These are phyloP conservation scores for Luvunga scandens DNA, from an alignment of 345 rosid species.

Conservation along the genomic window DNA sequence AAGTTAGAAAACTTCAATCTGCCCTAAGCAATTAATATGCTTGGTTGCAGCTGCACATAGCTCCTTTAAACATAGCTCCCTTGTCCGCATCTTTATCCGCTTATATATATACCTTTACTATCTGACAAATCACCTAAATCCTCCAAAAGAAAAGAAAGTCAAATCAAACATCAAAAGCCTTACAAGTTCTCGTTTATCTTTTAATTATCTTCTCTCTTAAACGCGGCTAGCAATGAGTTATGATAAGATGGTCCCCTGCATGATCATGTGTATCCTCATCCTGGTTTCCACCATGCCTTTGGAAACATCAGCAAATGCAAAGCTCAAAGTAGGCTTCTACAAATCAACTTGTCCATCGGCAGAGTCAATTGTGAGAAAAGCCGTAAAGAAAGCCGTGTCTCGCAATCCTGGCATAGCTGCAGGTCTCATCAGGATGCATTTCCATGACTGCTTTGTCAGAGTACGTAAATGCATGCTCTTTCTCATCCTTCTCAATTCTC, in stretches of 20 bases:
- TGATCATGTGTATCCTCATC: background rate
- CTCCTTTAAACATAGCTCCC: background rate
- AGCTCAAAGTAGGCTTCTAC: constrained; percentile 27
- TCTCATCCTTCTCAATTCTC: background rate
- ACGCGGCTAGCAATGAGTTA: no score
- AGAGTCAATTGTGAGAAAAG: constrained; percentile 22
- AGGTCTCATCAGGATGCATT: constrained; percentile 36
- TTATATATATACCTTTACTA: constrained; percentile 11
- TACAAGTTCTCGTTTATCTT: background rate
- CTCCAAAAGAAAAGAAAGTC: no score
- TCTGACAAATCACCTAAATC: background rate
- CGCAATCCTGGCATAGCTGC: constrained; percentile 27
- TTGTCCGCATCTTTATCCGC: background rate
- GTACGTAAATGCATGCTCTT: constrained; percentile 9
- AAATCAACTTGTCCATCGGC: constrained; percentile 21
- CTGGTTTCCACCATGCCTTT: constrained; percentile 5
- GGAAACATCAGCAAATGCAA: background rate
- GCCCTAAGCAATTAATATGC: background rate
- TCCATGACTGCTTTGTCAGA: constrained; percentile 41
- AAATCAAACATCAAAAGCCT: background rate
- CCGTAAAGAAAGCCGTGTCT: constrained; percentile 20
- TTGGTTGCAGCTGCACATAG: constrained; percentile 9
- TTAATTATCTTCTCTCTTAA: no score
- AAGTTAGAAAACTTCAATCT: constrained; percentile 8
- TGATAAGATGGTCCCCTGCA: background rate